phyloP scores from a whole-genome alignment of 2,329 filamentous ascomycete genomes.

The Cryphonectria radicalis region DNA sequence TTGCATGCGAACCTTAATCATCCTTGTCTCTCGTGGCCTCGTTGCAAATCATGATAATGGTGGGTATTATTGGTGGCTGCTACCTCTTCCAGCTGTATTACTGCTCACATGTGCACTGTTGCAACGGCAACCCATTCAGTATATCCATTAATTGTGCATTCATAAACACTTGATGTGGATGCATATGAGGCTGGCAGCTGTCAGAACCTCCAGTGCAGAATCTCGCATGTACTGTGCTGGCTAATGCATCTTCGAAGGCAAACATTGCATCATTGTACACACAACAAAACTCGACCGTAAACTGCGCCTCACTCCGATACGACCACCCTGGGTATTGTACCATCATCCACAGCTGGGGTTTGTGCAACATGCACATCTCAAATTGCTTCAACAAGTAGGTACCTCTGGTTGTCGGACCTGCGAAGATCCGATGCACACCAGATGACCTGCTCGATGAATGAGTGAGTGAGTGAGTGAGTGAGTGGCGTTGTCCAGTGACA shows the following conservation, averaged over 20 bases:
- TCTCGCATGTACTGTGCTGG: not conserved
- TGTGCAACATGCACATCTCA: not conserved
- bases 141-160: not conserved
- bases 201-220: not conserved
- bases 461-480: not conserved
- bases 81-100: not conserved
- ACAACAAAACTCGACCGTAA: not conserved
- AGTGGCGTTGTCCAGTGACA: not conserved
- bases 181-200: not conserved
- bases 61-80: not conserved
- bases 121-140: not conserved
- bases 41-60: not conserved
- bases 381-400: not conserved
- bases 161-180: not conserved
- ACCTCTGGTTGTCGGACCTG: not conserved
- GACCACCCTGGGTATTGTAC: not conserved
- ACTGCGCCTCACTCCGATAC: not conserved
- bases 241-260: not conserved
- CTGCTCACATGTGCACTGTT: not conserved
- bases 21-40: slow-evolving; percentile 5
- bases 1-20: slow-evolving; percentile 3
- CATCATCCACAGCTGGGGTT: not conserved
- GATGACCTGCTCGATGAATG: no score
- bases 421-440: not conserved
- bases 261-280: not conserved